Percentiles rank a stretch among this genome's conserved stretches.
Evolutionary conservation across 345 rosid species (phyloP).

Genomic region (Populus tremula): DNA sequence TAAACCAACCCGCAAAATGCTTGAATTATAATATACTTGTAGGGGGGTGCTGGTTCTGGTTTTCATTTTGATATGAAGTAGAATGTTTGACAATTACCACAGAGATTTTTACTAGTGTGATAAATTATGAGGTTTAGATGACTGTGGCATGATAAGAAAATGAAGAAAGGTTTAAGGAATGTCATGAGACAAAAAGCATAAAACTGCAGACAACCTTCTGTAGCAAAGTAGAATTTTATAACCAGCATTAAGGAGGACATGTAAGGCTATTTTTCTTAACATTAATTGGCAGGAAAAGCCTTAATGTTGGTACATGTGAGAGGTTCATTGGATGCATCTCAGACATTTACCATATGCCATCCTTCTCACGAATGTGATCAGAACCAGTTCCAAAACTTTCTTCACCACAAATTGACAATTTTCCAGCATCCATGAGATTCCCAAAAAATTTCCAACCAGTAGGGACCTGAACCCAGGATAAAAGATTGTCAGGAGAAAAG

Average conservation of each 20-base stretch:
- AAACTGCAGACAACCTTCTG: neutral
- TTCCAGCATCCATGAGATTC: slow-evolving; percentile 95
- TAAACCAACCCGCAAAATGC: neutral
- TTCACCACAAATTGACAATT: slow-evolving; percentile 90
- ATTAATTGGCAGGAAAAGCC: neutral
- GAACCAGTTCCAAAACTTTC: slow-evolving; percentile 99
- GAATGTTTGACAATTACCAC: too few relatives aligned
- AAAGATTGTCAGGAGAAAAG: slow-evolving; percentile 8
- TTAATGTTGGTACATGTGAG: neutral
- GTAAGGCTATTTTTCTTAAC: neutral
- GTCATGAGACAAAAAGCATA: neutral
- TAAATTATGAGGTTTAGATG: neutral
- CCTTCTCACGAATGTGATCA: slow-evolving; percentile 94
- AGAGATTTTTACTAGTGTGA: too few relatives aligned
- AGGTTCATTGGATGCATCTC: neutral
- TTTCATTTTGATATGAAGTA: neutral
- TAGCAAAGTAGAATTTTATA: neutral
- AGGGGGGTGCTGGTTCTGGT: neutral
- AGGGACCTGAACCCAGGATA: slow-evolving; percentile 60
- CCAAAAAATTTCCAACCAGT: slow-evolving; percentile 98
- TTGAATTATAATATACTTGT: neutral
- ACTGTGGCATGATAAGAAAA: neutral
- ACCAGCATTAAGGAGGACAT: neutral
- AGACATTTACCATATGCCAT: slow-evolving; percentile 80
- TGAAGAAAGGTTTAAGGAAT: neutral